Evolutionary conservation across 1,139 yeast species (phyloP), one percentile per base, ranked within the genome.

Genomic region (Trichomonascaceae sp.): DNA sequence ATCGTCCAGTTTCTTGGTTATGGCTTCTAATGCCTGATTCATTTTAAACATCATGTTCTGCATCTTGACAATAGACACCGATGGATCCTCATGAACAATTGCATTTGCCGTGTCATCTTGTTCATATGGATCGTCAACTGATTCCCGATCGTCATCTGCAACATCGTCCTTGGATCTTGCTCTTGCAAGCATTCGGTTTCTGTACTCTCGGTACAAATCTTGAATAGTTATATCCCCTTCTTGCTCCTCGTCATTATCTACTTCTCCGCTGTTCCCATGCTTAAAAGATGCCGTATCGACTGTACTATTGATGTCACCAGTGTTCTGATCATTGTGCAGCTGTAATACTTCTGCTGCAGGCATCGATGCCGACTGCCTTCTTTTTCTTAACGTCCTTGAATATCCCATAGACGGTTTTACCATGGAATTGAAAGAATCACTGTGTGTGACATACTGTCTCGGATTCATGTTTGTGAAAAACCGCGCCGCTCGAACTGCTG

Each of bases 161-260:
- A 13, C 22, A 46, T 36, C 22, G 41, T 32, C 41, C 22, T 15
- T 22, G 13, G 18, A 18, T 15, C 15, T 39, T 19, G 19, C 27
- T 17, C 19, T 9, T 36, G 32, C 32, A 27, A 27, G 20, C 41
- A 15, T 43, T 13, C 39, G 13, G 24, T 17, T 48, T 39, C 36
- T 24, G 30, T 48, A 48, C 7, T 43, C 50, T 17, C 50, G 39
- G 45, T 41, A 50, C 19, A 50, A 13, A 36, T 50, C 52, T 20
- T 50, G 52, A 20, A 50, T 50, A 1, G 52, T 50, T 1, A 30
- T 20, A 4, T 48, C 57, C 7, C 53, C 60, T 2, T 50, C 56
- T 13, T 43, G 56, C 4, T 51, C 52, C 1, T 55, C 61, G 36
- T 53, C 57, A 2, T 43, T 53, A n/a, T 43, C 52, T 10, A 43